Conservation (phyloP, 2,329 filamentous ascomycete species). For the Venturia effusa region DNA sequence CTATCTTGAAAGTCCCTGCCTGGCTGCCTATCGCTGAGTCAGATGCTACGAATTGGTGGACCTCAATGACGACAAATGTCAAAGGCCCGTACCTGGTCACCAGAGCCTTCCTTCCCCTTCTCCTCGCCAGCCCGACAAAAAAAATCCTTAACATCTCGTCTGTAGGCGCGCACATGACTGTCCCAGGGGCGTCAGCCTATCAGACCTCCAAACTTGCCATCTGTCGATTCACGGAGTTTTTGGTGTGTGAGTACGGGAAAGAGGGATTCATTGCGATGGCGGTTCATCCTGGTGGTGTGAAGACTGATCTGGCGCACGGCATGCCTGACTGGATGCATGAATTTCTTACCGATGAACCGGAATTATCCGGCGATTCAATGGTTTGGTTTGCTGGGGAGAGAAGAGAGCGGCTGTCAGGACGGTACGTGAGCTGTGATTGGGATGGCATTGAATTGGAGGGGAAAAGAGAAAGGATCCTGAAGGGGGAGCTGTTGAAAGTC, state of each 20-base stretch:
- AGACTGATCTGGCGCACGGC: constrained; percentile 5
- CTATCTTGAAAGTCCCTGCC: constrained; percentile 18
- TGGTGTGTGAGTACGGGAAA: constrained; percentile 7
- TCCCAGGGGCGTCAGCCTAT: constrained; percentile 2
- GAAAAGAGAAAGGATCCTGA: not conserved
- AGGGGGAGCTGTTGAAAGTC: constrained; percentile 9
- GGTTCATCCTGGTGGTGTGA: constrained; percentile 10
- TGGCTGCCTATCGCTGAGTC: constrained; percentile 23
- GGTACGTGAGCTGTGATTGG: constrained; percentile 15
- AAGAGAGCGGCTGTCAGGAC: constrained; percentile 19
- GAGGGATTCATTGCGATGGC: constrained; percentile 5
- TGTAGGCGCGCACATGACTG: constrained; percentile 3
- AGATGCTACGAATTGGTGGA: constrained; percentile 26
- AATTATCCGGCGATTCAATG: constrained; percentile 19
- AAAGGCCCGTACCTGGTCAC: constrained; percentile 37
- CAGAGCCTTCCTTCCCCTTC: constrained; percentile 26
- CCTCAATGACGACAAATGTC: constrained; percentile 38
- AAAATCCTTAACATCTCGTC: constrained; percentile 8
- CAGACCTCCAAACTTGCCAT: constrained; percentile 8
- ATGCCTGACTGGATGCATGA: constrained; percentile 9
- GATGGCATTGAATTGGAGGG: constrained; percentile 7
- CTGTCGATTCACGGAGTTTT: constrained; percentile 9
- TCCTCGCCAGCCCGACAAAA: not conserved
- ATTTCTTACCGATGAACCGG: constrained; percentile 12
- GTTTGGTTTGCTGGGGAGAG: constrained; percentile 18